Conservation (phyloP, 495 filamentous ascomycete species). For the Penicillium fimorum region DNA sequence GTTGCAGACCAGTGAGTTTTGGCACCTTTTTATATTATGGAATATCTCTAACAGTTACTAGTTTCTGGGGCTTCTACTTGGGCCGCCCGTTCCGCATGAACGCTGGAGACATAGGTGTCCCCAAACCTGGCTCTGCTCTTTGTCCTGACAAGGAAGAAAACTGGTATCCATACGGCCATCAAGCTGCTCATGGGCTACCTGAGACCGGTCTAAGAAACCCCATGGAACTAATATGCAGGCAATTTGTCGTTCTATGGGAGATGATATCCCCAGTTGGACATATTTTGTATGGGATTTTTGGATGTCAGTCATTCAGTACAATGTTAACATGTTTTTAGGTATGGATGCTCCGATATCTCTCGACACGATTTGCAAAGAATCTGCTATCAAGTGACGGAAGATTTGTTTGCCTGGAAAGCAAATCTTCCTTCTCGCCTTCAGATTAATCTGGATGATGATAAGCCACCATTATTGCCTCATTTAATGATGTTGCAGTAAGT, state of each 20-base stretch:
- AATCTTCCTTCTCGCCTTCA: conserved; percentile 44
- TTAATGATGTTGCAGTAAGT: conserved; percentile 50
- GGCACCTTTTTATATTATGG: background rate
- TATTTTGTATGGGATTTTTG: conserved; percentile 39
- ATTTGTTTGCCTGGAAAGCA: conserved; percentile 48
- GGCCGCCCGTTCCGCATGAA: conserved; percentile 49
- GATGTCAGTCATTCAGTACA: background rate
- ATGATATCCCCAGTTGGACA: conserved; percentile 49
- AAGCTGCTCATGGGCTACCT: conserved; percentile 18
- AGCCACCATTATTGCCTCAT: conserved; percentile 42
- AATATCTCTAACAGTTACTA: conserved; percentile 12
- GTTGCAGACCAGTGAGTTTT: conserved; percentile 47
- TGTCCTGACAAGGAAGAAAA: conserved; percentile 34
- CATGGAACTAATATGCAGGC: conserved; percentile 42
- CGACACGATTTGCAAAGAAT: conserved; percentile 47
- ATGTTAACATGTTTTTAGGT: conserved; percentile 29
- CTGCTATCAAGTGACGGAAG: conserved; percentile 42
- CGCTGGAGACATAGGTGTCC: conserved; percentile 44
- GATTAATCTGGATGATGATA: conserved; percentile 41
- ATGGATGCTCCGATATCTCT: conserved; percentile 47
- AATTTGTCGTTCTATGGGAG: conserved; percentile 50
- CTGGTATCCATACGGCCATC: conserved; percentile 49
- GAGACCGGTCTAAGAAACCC: conserved; percentile 34
- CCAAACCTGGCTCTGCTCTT: conserved; percentile 42
- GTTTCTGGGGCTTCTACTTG: conserved; percentile 52